A percentile compares a stretch with the other conserved stretches of the same genome.
Conservation (phyloP, 169 alveolate genomes). For the Cryptosporidium baileyi region DNA sequence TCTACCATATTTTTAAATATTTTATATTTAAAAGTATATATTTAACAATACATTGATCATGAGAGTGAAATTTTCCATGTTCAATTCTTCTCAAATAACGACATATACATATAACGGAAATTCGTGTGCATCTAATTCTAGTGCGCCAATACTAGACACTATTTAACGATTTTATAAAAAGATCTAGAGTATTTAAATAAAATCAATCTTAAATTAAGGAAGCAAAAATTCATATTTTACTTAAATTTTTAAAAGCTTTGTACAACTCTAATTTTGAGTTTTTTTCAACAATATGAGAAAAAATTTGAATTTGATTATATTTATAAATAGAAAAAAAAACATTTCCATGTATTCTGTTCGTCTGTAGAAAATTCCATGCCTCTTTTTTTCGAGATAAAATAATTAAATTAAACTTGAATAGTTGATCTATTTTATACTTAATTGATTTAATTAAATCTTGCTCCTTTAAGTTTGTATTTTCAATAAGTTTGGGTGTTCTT, state of each 20-base stretch:
- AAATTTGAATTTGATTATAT: neutral
- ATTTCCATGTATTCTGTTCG: neutral
- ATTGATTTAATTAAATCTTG: neutral
- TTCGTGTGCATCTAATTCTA: no score
- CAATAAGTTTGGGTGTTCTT: neutral
- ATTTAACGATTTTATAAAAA: no score
- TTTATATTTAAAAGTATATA: no score
- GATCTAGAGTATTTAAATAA: no score
- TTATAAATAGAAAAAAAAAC: neutral
- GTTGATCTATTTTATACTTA: neutral
- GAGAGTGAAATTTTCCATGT: neutral
- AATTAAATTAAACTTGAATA: neutral
- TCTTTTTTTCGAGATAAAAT: neutral
- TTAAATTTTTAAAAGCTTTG: neutral
- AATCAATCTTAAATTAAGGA: no score
- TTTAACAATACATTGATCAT: neutral
- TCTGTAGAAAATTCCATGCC: constrained; percentile 17
- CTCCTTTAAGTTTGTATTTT: neutral
- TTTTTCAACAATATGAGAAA: neutral
- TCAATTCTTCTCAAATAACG: neutral
- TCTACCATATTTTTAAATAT: neutral
- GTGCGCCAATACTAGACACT: no score
- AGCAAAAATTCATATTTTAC: no score
- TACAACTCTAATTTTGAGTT: neutral
- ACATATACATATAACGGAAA: neutral